phyloP scores from a whole-genome alignment of 306 rosid genomes.

The Lathyrus oleraceus region DNA sequence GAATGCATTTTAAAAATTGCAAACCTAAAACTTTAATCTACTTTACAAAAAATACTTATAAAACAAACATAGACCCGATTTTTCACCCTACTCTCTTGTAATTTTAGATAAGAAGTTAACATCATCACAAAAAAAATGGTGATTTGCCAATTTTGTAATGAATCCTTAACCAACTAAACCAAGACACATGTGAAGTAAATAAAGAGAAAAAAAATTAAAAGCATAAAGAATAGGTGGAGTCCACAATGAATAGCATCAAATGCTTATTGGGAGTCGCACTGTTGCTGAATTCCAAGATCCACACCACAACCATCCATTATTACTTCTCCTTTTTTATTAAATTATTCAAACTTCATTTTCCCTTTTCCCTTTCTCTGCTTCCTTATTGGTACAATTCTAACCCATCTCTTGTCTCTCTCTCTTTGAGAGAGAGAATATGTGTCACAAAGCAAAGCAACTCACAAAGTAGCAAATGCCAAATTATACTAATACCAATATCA shows the following conservation, averaged over 20 bases:
- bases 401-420: slow-evolving; percentile 55
- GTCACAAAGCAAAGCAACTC: slow-evolving; percentile 34
- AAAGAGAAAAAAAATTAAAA: not conserved
- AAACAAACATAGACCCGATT: too few relatives aligned
- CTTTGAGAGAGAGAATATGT: not conserved
- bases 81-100: too few relatives aligned
- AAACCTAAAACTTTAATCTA: too few relatives aligned
- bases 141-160: too few relatives aligned
- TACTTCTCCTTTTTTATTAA: not conserved
- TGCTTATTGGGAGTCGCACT: slow-evolving; percentile 99
- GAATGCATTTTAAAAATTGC: too few relatives aligned
- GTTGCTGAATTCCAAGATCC: slow-evolving; percentile 92
- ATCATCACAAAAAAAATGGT: too few relatives aligned
- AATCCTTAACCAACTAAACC: not conserved
- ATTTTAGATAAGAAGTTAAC: too few relatives aligned
- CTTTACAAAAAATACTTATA: too few relatives aligned
- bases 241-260: slow-evolving; percentile 99
- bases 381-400: slow-evolving; percentile 55
- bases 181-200: not conserved
- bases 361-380: slow-evolving; percentile 35
- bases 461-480: slow-evolving; percentile 47
- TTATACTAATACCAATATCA: slow-evolving; percentile 24
- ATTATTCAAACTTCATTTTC: slow-evolving; percentile 4
- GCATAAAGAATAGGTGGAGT: slow-evolving; percentile 69
- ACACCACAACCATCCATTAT: slow-evolving; percentile 52